Base-by-base conservation (phyloP, 2,329 filamentous ascomycete genomes). In the Daldinia sp. region DNA sequence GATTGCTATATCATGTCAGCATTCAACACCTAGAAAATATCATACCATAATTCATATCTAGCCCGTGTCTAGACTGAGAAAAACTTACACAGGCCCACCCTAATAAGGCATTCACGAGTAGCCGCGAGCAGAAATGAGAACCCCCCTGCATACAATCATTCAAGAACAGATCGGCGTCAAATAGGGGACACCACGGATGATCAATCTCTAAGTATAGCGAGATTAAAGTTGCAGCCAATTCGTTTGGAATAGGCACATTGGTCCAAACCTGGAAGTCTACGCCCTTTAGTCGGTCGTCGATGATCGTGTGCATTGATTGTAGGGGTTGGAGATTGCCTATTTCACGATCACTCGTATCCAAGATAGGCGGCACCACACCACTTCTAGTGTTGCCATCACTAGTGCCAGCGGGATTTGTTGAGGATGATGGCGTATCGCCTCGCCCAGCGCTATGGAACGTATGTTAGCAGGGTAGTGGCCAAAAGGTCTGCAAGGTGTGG, bases 161-260 rank as follows among this genome's bases (percentile, higher is more conserved):
- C 30, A 68, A 19, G 17, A 68, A 68, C n/a, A 68, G 47, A 64
- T 68, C 66, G 41, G 63, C 63, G 47, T 68, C 66, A 25, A 68
- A 68, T 32, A 68, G 19, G 19, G 66, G 58, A 41, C 66, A 67
- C 66, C 66, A 68, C 7, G 52, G 63, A 34, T 68, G 48, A n/a
- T 66, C 60, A 11, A 66, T 61, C 34, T 68, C 66, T 1, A 68
- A 56, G 48, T 68, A 67, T 5, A 66, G 35, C 25, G 66, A 66
- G 5, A 68, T 43, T 4, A 68, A 27, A 1, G 45, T 64, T 3
- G 63, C 61, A 4, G 63, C 66, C 3, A 68, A 30, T 32, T 68
- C 63, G 58, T 68, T 68, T 3, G 63, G 7, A 25, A 68, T 63
- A 27, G 66, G 61, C 3, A 68, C 58, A 5, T 30, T n/a, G 49